Percentiles rank a stretch among this genome's conserved stretches.
Conservation (phyloP, 2,329 filamentous ascomycete species). For the Colletotrichum filicis region DNA sequence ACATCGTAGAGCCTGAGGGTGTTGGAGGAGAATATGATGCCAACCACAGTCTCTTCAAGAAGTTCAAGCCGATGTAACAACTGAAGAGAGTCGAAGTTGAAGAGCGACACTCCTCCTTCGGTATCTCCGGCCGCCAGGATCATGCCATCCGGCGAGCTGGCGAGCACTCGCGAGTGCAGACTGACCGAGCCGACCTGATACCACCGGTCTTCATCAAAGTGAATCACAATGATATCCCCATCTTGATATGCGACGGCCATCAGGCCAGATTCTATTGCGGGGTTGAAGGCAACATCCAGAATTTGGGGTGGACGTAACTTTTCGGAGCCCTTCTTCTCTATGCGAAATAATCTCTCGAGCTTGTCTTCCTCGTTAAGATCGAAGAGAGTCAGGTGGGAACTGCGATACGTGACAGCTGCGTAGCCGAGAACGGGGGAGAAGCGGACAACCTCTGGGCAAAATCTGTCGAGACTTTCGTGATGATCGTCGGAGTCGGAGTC, state of each 20-base stretch:
- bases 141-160: conserved; percentile 39
- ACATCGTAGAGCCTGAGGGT: conserved; percentile 37
- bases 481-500: too few species aligned
- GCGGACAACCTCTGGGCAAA: too few species aligned
- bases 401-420: background rate
- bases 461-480: too few species aligned
- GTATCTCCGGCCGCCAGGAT: conserved; percentile 39
- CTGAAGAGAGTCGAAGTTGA: conserved; percentile 39
- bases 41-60: conserved; percentile 22
- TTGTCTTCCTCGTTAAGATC: background rate
- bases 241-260: conserved; percentile 38
- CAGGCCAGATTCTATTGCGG: conserved; percentile 35
- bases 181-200: background rate
- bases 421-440: too few species aligned
- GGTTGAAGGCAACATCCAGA: conserved; percentile 33
- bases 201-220: conserved; percentile 37
- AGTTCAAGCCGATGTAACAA: conserved; percentile 31
- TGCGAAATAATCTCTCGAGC: conserved; percentile 4
- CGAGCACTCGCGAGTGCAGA: conserved; percentile 28
- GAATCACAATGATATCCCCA: conserved; percentile 36
- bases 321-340: conserved; percentile 35
- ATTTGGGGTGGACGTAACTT: conserved; percentile 3
- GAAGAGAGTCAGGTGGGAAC: background rate
- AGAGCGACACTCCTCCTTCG: conserved; percentile 40
- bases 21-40: conserved; percentile 37